Evolutionary conservation across 768 basidiomycete genomes (phyloP), one percentile per base, ranked within the genome.

Genomic region (Macrolepiota albuminosa): DNA sequence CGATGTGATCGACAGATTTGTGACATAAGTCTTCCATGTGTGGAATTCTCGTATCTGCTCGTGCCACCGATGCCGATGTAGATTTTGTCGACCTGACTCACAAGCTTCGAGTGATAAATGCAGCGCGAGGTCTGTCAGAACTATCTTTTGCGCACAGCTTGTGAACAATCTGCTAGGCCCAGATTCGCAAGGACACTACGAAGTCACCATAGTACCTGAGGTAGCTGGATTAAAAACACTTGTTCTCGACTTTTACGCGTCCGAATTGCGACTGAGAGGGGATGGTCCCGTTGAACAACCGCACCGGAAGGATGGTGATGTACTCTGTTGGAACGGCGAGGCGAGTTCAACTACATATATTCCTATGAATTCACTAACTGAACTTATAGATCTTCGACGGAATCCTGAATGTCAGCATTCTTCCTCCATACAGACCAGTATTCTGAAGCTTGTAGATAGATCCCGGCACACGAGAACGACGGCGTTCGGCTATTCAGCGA

Each of bases 311-410:
- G 76, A 75, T 14, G 84, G 81, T 7, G 79, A 87, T 67, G 68
- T 91, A 3, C 71, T 95, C 31, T 93, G 91, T 67, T 95, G 89
- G 89, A 93, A 93, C 67, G 93, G 93, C 61, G 90, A 95, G 77
- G 91, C 29, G 50, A 59, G 63, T 87, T 49, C 72, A 7, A 24
- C 13, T 36, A n/a, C 31, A 4, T 31, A 37, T 34, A 39, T 31
- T 43, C 24, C 7, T 18, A 1, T 33, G 21, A n/a, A 51, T 14
- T 37, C 36, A 26, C 54, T 61, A 11, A 58, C 34, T 6, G 21
- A 46, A 18, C 11, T 34, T 13, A 57, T 42, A 81, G 80, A 78
- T 94, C 31, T 95, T 95, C 63, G 86, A 90, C 63, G 93, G 93
- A 6, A 66, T n/a, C n/a, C 31, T 92, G n/a, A 76, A 88, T 70